Percentiles rank a stretch among this genome's conserved stretches.
These are phyloP conservation scores for Eucalyptus microcorys DNA, from an alignment of 345 rosid species.

Conservation along the genomic window DNA sequence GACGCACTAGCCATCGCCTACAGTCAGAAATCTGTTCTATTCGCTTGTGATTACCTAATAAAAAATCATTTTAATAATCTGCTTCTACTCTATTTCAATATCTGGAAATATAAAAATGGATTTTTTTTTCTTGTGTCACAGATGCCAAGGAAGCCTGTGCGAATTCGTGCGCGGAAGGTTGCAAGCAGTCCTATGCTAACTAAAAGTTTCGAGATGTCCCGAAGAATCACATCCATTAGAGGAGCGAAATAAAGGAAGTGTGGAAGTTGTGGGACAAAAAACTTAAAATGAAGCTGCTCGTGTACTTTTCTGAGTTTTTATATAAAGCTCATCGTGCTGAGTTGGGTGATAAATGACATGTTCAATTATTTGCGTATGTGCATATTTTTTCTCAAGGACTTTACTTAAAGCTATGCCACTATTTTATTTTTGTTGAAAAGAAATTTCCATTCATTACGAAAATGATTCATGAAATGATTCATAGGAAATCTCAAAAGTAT, in stretches of 20 bases:
- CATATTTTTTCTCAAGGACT: not conserved
- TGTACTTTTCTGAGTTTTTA: not conserved
- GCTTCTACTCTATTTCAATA: not conserved
- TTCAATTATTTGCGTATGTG: not conserved
- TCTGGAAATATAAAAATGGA: not conserved
- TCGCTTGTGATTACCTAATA: not conserved
- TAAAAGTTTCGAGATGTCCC: not conserved
- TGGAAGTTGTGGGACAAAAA: not conserved
- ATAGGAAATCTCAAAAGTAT: no score
- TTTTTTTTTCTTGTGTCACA: not conserved
- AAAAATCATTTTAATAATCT: not conserved
- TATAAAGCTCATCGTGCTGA: not conserved
- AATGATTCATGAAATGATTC: no score
- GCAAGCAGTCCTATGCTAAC: not conserved
- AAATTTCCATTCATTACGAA: no score
- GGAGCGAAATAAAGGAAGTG: not conserved
- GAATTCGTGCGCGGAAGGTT: not conserved
- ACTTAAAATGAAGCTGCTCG: not conserved
- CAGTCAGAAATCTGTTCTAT: not conserved
- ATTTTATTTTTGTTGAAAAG: no score
- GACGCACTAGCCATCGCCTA: not conserved
- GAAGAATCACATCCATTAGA: not conserved
- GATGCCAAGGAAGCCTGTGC: not conserved
- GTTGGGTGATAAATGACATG: not conserved
- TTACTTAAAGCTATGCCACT: not conserved